Conservation (phyloP, 768 basidiomycete genomes). For the Tulasnella sp. region DNA sequence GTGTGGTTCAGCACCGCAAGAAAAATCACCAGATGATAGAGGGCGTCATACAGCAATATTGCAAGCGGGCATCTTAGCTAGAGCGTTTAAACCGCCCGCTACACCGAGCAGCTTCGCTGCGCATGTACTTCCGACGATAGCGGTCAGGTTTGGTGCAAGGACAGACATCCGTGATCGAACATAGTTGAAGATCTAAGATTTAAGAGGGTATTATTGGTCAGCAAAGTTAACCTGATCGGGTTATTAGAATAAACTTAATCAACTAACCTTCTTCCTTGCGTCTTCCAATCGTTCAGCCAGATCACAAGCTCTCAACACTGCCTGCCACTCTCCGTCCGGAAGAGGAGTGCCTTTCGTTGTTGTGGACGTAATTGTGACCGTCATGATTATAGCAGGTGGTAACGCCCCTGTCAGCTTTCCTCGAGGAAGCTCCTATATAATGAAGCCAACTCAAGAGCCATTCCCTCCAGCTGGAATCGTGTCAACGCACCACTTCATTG, state of each 20-base stretch:
- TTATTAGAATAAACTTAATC: neutral
- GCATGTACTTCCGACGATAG: slow-evolving; percentile 97
- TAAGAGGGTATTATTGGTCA: neutral
- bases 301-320: slow-evolving; percentile 79
- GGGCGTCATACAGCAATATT: slow-evolving; percentile 74
- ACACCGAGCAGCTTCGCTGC: slow-evolving; percentile 97
- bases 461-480: neutral
- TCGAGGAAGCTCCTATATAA: slow-evolving; percentile 73
- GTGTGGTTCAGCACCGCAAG: neutral
- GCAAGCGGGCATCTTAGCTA: slow-evolving; percentile 91
- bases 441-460: slow-evolving; percentile 12
- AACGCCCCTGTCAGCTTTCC: slow-evolving; percentile 71
- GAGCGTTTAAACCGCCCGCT: slow-evolving; percentile 82
- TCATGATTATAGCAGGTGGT: slow-evolving; percentile 87
- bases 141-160: slow-evolving; percentile 95
- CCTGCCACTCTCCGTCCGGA: slow-evolving; percentile 60
- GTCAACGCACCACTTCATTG: slow-evolving; percentile 58
- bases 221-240: neutral
- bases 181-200: slow-evolving; percentile 85
- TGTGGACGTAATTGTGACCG: slow-evolving; percentile 90
- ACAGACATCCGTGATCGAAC: slow-evolving; percentile 99
- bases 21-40: neutral
- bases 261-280: slow-evolving; percentile 73
- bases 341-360: slow-evolving; percentile 76
- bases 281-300: slow-evolving; percentile 84